A percentile compares a stretch with the other conserved stretches of the same genome.
Conservation (phyloP, 169 alveolate genomes). For the Plasmodium chabaudi region DNA sequence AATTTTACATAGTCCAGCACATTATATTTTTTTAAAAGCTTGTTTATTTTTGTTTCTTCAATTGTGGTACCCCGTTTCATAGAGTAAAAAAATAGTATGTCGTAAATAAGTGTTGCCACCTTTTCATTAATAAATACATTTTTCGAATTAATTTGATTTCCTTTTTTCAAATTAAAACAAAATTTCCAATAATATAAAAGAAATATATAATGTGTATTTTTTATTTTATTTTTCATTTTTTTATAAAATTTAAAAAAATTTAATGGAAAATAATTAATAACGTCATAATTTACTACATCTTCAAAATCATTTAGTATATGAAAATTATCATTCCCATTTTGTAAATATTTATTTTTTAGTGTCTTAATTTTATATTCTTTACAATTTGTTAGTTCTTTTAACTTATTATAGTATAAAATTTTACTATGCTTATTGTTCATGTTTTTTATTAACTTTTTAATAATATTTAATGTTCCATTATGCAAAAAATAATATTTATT, state of each 20-base stretch:
- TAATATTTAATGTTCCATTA: too few relatives aligned
- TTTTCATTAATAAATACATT: background rate
- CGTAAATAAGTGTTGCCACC: conserved; percentile 9
- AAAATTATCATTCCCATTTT: too few relatives aligned
- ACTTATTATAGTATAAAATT: too few relatives aligned
- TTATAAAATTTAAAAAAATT: background rate
- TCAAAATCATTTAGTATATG: background rate
- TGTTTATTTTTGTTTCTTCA: background rate
- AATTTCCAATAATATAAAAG: conserved; percentile 42
- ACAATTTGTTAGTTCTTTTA: too few relatives aligned
- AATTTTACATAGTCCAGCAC: conserved; percentile 18
- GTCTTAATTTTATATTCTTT: too few relatives aligned
- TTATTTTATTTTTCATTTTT: background rate
- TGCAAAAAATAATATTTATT: too few relatives aligned
- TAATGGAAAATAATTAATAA: background rate
- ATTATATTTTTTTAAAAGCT: background rate
- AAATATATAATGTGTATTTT: conserved; percentile 20
- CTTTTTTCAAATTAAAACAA: conserved; percentile 13
- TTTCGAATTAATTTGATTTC: conserved; percentile 3
- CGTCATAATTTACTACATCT: background rate
- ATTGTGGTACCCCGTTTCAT: background rate
- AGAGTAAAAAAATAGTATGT: background rate
- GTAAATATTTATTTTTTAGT: too few relatives aligned
- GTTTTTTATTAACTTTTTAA: too few relatives aligned
- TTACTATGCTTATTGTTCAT: too few relatives aligned